Conservation (phyloP, 495 filamentous ascomycete species). For the Neurospora sp. region DNA sequence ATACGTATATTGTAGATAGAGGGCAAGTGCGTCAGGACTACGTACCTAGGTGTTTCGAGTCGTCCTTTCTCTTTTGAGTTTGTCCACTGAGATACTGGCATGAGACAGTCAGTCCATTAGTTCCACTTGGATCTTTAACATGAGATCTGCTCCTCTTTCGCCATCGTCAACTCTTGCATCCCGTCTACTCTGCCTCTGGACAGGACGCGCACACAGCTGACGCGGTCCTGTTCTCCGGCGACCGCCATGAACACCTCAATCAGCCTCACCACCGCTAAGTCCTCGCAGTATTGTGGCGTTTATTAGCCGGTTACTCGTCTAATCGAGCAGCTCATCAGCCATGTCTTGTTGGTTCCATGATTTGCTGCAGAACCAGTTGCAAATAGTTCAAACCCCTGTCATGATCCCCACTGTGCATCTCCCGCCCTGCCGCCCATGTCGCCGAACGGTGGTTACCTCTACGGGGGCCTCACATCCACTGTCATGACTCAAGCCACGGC, state of each 20-base stretch:
- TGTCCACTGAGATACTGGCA: not conserved
- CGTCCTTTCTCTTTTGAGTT: not conserved
- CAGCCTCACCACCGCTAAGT: not conserved
- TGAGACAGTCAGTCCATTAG: no score
- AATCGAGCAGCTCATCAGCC: not conserved
- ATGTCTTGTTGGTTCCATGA: not conserved
- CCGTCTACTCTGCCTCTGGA: not conserved
- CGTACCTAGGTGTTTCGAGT: not conserved
- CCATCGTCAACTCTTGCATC: not conserved
- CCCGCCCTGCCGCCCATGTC: not conserved
- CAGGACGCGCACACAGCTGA: not conserved
- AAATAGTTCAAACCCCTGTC: not conserved
- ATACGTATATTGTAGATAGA: not conserved
- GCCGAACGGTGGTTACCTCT: not conserved
- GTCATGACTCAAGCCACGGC: not conserved
- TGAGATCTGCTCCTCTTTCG: no score
- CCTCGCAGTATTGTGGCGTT: not conserved
- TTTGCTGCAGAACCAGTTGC: not conserved
- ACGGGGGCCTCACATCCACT: not conserved
- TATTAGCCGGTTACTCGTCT: not conserved
- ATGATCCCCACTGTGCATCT: not conserved
- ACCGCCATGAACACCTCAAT: not conserved
- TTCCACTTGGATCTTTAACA: no score
- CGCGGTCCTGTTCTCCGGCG: not conserved
- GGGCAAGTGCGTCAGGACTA: not conserved